These are phyloP conservation scores for Maudiozyma serrabonitensis DNA, from an alignment of 805 yeast species.

Conservation along the genomic window DNA sequence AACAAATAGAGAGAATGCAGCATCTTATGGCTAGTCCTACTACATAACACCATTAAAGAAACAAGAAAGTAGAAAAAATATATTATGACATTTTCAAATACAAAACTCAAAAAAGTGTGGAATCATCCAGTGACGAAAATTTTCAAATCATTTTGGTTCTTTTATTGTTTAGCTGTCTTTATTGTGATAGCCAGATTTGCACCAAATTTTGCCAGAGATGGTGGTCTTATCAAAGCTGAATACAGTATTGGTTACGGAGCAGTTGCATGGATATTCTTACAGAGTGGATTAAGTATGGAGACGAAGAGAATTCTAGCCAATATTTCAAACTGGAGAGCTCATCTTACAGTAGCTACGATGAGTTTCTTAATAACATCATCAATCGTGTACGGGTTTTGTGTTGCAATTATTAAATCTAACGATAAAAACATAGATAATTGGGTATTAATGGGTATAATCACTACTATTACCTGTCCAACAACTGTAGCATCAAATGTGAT, in stretches of 20 bases:
- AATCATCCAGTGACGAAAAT: constrained; percentile 16
- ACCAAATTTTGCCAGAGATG: constrained; percentile 77
- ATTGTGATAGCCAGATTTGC: constrained; percentile 67
- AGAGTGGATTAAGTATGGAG: constrained; percentile 72
- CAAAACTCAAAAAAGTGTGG: constrained; percentile 7
- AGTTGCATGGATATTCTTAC: constrained; percentile 74
- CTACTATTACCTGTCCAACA: constrained; percentile 83
- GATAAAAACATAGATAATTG: constrained; percentile 57
- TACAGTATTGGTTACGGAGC: constrained; percentile 79
- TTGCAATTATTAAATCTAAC: constrained; percentile 52
- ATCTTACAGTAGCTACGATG: constrained; percentile 52
- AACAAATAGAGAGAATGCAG: too few species aligned
- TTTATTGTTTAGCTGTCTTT: constrained; percentile 58
- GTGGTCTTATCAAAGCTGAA: constrained; percentile 65
- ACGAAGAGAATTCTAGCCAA: constrained; percentile 53
- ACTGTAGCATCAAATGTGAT: constrained; percentile 88
- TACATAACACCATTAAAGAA: neutral
- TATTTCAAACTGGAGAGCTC: constrained; percentile 74
- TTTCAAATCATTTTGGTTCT: constrained; percentile 56
- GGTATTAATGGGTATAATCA: constrained; percentile 72
- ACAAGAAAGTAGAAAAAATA: neutral
- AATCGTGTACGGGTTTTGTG: constrained; percentile 62
- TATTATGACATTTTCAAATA: neutral
- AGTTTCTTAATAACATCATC: constrained; percentile 66
- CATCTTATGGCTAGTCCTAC: too few species aligned